Conservation (phyloP, 1,284 basidiomycete species). For the Mixia osmundae region DNA sequence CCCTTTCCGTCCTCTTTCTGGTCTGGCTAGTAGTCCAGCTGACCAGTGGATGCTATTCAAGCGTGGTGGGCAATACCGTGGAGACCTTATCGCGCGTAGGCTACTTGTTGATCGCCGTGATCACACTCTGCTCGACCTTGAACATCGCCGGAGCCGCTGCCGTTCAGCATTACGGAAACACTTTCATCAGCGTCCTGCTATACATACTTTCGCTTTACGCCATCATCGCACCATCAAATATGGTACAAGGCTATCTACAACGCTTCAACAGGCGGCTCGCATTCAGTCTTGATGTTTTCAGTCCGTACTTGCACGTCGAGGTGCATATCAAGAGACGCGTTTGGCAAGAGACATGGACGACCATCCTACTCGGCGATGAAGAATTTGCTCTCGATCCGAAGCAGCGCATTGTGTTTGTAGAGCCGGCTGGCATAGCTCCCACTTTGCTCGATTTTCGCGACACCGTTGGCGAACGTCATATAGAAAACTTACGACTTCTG, state of each 20-base stretch:
- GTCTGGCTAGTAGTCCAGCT: constrained; percentile 41
- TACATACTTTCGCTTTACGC: constrained; percentile 32
- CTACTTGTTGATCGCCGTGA: constrained; percentile 11
- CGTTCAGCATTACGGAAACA: constrained; percentile 17
- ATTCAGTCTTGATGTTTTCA: constrained; percentile 58
- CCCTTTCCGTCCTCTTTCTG: constrained; percentile 36
- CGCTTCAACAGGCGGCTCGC: constrained; percentile 40
- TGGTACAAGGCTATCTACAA: constrained; percentile 20
- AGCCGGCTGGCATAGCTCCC: constrained; percentile 30
- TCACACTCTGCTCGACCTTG: constrained; percentile 18
- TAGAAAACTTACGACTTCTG: constrained; percentile 50
- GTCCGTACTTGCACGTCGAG: constrained; percentile 43
- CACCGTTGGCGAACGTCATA: constrained; percentile 44
- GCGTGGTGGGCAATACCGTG: constrained; percentile 47
- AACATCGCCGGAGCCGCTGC: constrained; percentile 15
- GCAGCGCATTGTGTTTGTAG: constrained; percentile 35
- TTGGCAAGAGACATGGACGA: constrained; percentile 58
- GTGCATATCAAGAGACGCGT: constrained; percentile 44
- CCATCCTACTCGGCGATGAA: constrained; percentile 37
- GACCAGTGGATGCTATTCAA: constrained; percentile 37
- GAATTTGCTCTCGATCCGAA: constrained; percentile 37
- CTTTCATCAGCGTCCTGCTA: constrained; percentile 13
- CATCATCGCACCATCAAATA: constrained; percentile 12
- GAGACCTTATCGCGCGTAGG: constrained; percentile 15
- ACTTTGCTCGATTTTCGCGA: constrained; percentile 45